Percentiles rank a stretch among this genome's conserved stretches.
phyloP scores from a whole-genome alignment of 805 yeast genomes.

The Naumovozyma castellii region DNA sequence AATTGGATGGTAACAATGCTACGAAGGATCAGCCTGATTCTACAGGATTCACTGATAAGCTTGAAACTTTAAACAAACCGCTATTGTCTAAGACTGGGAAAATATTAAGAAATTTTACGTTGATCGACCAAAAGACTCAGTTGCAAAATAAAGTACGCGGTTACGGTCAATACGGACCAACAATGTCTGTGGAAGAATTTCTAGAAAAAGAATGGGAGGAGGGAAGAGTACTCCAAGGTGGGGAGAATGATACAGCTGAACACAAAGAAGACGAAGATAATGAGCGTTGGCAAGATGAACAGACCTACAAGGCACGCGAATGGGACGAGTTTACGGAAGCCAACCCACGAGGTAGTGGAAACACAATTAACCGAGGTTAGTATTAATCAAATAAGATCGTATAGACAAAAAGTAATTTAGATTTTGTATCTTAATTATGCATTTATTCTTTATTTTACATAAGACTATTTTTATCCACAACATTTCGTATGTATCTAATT shows the following conservation, averaged over 20 bases:
- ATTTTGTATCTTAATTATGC: too few species aligned
- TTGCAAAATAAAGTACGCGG: conserved; percentile 65
- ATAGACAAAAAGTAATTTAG: too few species aligned
- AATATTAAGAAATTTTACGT: conserved; percentile 74
- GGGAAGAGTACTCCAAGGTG: conserved; percentile 63
- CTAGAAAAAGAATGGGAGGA: conserved; percentile 75
- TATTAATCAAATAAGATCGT: background rate
- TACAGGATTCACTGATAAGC: conserved; percentile 51
- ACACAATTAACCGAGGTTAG: conserved; percentile 59
- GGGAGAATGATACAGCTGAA: conserved; percentile 30
- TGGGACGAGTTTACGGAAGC: conserved; percentile 94
- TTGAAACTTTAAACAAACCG: conserved; percentile 45
- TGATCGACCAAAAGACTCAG: conserved; percentile 50
- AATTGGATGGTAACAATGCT: conserved; percentile 1
- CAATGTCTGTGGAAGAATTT: conserved; percentile 89
- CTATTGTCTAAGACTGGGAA: conserved; percentile 64
- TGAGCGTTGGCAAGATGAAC: conserved; percentile 45
- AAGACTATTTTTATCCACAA: too few species aligned
- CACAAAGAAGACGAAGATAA: conserved; percentile 49
- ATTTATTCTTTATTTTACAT: background rate
- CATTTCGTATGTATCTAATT: background rate
- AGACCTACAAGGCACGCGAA: conserved; percentile 65
- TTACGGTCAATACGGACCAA: conserved; percentile 86
- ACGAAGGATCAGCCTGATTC: conserved; percentile 23
- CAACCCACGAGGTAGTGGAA: conserved; percentile 83